Evolutionary conservation across 2,329 filamentous ascomycete genomes (phyloP), one percentile per base, ranked within the genome.

Genomic region (Neofusicoccum umdonicola): DNA sequence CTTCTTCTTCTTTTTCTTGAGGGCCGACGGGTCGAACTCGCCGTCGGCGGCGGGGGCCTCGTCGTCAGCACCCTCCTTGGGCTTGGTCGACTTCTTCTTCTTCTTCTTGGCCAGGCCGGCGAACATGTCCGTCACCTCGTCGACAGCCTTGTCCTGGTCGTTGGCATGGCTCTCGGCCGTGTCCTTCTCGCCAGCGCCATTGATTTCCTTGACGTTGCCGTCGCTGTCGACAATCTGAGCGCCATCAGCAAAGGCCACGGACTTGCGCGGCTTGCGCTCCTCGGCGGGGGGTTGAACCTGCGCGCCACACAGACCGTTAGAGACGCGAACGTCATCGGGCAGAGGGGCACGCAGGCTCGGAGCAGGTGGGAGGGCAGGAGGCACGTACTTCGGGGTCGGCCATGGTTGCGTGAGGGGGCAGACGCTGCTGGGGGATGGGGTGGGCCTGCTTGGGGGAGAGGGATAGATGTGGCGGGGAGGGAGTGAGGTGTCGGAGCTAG

Each of bases 1-100:
- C 85, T 90, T 90, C 82, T 90, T 93, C 83, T 96, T 97, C 84
- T 97, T 98, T 81, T 93, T 90, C 78, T 88, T 88, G 75, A 95
- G 85, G 69, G 88, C 83, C 56, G 83, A 83, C 44, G 84, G 80
- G 76, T 92, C 88, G 71, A 90, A 88, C 66, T 83, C 84, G 71
- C 88, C 87, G 67, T 82, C 84, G 50, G 84, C 84, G 34, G 80
- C 78, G 17, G 78, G 77, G 34, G 79, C 78, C 44, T 80, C 85
- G 27, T 72, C 75, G 63, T 80, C 84, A 65, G 77, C 81, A 63
- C 79, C 84, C 70, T 88, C 85, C 76, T 87, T 86, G 66, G 83
- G 76, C 78, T 87, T 84, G 78, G 83, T 82, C 64, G 79, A 78
- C 78, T 82, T 81, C 78, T 86, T 85, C 82, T 90, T 90, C 82